Conservation (phyloP, 2,329 filamentous ascomycete genomes). For the Xylaria sp. region DNA sequence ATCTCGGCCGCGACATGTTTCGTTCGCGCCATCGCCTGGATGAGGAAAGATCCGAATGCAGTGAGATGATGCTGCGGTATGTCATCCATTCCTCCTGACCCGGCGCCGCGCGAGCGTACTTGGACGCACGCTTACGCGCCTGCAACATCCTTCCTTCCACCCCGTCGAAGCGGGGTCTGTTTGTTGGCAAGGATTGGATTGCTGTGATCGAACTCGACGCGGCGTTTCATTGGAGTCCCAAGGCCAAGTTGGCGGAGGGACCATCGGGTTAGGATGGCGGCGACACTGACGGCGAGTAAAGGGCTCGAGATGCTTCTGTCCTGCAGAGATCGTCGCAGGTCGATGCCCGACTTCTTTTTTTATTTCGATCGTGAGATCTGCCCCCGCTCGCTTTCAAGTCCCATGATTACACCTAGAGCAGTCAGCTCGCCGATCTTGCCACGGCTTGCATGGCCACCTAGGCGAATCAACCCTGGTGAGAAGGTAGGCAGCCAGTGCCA, state of each 20-base stretch:
- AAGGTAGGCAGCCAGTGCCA: conserved; percentile 40
- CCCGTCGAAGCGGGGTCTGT: neutral
- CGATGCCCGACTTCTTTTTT: conserved; percentile 39
- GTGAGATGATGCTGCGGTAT: conserved; percentile 40
- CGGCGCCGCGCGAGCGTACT: conserved; percentile 21
- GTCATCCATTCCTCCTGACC: conserved; percentile 31
- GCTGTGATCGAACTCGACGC: conserved; percentile 34
- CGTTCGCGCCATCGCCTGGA: conserved; percentile 18
- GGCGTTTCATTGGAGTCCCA: conserved; percentile 37
- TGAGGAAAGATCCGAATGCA: conserved; percentile 34
- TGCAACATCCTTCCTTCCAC: conserved; percentile 22
- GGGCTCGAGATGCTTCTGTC: conserved; percentile 39
- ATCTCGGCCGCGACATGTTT: conserved; percentile 16
- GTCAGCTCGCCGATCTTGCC: conserved; percentile 37
- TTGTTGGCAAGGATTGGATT: neutral
- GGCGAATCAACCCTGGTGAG: conserved; percentile 34
- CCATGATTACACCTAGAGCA: conserved; percentile 32
- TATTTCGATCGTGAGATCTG: conserved; percentile 38
- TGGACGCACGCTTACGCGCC: conserved; percentile 7
- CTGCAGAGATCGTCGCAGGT: conserved; percentile 37
- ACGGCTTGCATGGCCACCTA: conserved; percentile 32
- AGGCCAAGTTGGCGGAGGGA: conserved; percentile 22
- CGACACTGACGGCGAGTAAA: conserved; percentile 38
- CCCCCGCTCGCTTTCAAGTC: conserved; percentile 37
- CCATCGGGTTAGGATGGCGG: conserved; percentile 31